These are phyloP conservation scores for Dendrothele bispora DNA, from an alignment of 768 basidiomycete genomes.

Conservation along the genomic window DNA sequence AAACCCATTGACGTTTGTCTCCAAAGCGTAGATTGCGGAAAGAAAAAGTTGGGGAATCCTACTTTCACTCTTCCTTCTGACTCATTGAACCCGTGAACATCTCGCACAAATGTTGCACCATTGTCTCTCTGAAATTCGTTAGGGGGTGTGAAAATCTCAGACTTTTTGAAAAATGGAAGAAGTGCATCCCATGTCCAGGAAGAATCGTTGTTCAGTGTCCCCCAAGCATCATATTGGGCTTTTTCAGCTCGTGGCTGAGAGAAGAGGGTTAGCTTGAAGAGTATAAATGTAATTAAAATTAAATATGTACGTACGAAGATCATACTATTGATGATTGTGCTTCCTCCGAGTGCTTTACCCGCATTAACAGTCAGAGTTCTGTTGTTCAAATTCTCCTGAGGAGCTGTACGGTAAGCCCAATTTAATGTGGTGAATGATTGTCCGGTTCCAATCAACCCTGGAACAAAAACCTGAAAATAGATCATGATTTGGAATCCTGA, in stretches of 20 bases:
- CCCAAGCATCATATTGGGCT: too few species aligned
- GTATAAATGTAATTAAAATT: too few species aligned
- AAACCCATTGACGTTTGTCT: constrained; percentile 16
- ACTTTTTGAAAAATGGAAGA: constrained; percentile 44
- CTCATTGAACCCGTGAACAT: constrained; percentile 26
- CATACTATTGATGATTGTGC: constrained; percentile 55
- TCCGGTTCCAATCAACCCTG: constrained; percentile 28
- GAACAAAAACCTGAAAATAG: constrained; percentile 25
- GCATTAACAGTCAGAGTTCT: constrained; percentile 33
- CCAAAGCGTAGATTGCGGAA: constrained; percentile 28
- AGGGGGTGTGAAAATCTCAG: too few species aligned
- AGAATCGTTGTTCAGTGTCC: too few species aligned
- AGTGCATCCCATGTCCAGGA: constrained; percentile 42
- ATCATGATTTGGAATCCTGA: neutral
- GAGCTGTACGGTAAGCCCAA: constrained; percentile 48
- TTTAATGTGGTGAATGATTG: constrained; percentile 39
- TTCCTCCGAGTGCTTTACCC: constrained; percentile 58
- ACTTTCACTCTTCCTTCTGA: constrained; percentile 30
- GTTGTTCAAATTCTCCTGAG: constrained; percentile 40
- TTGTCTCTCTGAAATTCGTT: constrained; percentile 22
- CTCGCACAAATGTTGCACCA: constrained; percentile 21
- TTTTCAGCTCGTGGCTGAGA: too few species aligned
- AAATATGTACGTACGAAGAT: constrained; percentile 24
- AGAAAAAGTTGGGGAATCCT: constrained; percentile 33
- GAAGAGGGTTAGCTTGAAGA: too few species aligned